These are phyloP conservation scores for Irpex rosettiformis DNA, from an alignment of 1,284 basidiomycete genomes.

Conservation along the genomic window DNA sequence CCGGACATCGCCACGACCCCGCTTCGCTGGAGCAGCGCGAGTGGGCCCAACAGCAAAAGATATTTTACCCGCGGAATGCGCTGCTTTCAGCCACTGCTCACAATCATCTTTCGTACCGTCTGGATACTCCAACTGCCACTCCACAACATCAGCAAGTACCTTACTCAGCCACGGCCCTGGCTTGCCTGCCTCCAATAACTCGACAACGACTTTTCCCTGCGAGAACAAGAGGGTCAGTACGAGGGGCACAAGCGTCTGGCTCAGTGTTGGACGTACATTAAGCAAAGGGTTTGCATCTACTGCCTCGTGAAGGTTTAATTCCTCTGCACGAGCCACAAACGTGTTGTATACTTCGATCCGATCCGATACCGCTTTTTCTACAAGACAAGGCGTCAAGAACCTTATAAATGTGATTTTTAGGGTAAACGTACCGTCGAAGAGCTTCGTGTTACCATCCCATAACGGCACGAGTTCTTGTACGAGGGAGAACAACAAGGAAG, in stretches of 20 bases:
- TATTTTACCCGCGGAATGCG: slow-evolving; percentile 44
- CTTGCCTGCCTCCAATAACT: slow-evolving; percentile 48
- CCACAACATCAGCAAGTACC: slow-evolving; percentile 62
- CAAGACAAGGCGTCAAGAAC: slow-evolving; percentile 3
- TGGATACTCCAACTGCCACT: slow-evolving; percentile 84
- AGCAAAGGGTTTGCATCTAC: slow-evolving; percentile 73
- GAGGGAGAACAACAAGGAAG: slow-evolving; percentile 72
- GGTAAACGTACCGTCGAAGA: slow-evolving; percentile 44
- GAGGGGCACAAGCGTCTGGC: slow-evolving; percentile 1
- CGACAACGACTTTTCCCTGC: slow-evolving; percentile 71
- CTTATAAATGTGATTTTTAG: not conserved
- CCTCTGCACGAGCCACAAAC: slow-evolving; percentile 58
- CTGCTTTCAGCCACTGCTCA: slow-evolving; percentile 60
- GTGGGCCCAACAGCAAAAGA: slow-evolving; percentile 27
- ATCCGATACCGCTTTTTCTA: slow-evolving; percentile 33
- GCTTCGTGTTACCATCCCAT: slow-evolving; percentile 42
- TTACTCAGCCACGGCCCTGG: slow-evolving; percentile 70
- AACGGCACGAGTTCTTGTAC: slow-evolving; percentile 64
- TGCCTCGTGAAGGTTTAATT: slow-evolving; percentile 54
- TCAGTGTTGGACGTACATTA: slow-evolving; percentile 51
- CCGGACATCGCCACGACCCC: slow-evolving; percentile 8
- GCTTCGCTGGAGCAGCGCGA: slow-evolving; percentile 11
- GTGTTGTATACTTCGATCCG: slow-evolving; percentile 63
- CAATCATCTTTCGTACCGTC: slow-evolving; percentile 63
- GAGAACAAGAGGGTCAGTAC: not conserved